Evolutionary conservation across 2,329 filamentous ascomycete species (phyloP).

Genomic region (Sphaceloma murrayae): DNA sequence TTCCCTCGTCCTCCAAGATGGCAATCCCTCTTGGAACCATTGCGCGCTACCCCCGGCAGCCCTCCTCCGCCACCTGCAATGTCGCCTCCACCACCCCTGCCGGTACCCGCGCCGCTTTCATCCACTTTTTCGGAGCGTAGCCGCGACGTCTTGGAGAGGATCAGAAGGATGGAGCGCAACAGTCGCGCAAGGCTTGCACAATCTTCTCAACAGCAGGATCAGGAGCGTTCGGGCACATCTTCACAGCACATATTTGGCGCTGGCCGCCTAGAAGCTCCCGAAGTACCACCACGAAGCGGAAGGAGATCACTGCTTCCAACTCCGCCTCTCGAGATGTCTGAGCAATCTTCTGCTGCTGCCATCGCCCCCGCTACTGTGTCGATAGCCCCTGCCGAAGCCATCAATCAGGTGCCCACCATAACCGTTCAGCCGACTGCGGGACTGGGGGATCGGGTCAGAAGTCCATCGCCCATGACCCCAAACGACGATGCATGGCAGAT

Average conservation of each 20-base stretch:
- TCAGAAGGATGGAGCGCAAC: background rate
- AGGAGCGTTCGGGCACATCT: no score
- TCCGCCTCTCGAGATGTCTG: conserved; percentile 12
- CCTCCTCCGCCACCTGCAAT: conserved; percentile 28
- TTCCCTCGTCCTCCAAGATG: conserved; percentile 19
- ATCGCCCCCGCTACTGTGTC: no score
- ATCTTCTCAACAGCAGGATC: no score
- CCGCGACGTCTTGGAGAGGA: background rate
- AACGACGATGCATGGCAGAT: conserved; percentile 63
- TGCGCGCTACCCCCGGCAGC: conserved; percentile 1
- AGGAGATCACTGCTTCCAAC: conserved; percentile 9
- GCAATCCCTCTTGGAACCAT: background rate
- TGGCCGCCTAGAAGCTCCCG: background rate
- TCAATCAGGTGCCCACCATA: background rate
- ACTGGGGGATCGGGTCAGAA: conserved; percentile 74
- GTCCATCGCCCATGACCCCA: conserved; percentile 56
- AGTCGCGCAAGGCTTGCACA: no score
- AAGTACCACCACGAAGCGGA: background rate
- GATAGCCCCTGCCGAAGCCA: background rate
- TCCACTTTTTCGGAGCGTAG: background rate
- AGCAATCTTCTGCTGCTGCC: no score
- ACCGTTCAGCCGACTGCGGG: conserved; percentile 35
- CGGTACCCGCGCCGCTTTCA: conserved; percentile 21
- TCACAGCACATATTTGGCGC: background rate
- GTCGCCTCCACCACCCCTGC: conserved; percentile 20